Conservation (phyloP, 139 green algal genomes). For the Coelastrella sp. region DNA sequence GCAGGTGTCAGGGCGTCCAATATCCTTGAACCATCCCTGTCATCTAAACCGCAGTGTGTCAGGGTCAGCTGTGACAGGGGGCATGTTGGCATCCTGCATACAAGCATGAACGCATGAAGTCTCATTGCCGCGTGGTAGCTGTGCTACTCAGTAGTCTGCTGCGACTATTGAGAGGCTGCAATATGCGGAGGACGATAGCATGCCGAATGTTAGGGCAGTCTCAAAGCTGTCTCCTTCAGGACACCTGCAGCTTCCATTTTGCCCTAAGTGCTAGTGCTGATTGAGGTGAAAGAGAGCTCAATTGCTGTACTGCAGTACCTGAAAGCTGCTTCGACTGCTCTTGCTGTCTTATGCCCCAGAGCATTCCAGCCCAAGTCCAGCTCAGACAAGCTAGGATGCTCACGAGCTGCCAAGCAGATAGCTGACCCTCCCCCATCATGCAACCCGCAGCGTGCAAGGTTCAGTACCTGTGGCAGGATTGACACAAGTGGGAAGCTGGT, state of each 20-base stretch:
- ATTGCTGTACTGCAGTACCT: neutral
- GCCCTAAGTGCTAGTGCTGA: too few species aligned
- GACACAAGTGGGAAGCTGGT: neutral
- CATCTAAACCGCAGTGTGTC: conserved; percentile 27
- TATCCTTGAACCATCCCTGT: conserved; percentile 30
- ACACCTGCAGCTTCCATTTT: too few species aligned
- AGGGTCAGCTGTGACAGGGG: neutral
- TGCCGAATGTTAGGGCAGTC: too few species aligned
- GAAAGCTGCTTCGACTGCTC: conserved; percentile 2
- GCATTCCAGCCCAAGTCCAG: conserved; percentile 46
- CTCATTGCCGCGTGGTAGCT: too few species aligned
- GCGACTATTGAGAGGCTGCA: neutral
- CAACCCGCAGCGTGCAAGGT: conserved; percentile 17
- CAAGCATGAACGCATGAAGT: neutral
- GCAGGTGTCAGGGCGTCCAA: conserved; percentile 1
- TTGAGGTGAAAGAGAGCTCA: too few species aligned
- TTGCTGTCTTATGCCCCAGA: neutral
- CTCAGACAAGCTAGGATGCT: neutral
- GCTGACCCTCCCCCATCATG: conserved; percentile 1
- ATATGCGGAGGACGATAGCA: too few species aligned
- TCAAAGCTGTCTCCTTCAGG: too few species aligned
- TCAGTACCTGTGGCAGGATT: conserved; percentile 14
- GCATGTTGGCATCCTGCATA: conserved; percentile 16
- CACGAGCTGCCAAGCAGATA: neutral
- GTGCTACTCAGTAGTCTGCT: neutral